These are phyloP conservation scores for Pyricularia grisea DNA, from an alignment of 2,329 filamentous ascomycete species.

Conservation along the genomic window DNA sequence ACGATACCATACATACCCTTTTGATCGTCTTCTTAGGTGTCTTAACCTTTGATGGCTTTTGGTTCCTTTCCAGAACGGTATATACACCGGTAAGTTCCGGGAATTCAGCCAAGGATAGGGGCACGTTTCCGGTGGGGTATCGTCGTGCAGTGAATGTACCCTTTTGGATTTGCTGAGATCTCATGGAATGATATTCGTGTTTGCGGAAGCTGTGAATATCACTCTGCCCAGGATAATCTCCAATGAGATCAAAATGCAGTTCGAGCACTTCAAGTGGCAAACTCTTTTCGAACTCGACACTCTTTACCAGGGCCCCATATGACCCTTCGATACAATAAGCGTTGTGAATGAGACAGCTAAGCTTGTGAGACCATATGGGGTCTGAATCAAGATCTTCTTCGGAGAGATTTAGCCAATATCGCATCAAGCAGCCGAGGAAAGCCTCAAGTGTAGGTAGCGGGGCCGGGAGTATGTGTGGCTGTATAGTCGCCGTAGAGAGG, in stretches of 20 bases:
- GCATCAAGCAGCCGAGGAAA: neutral
- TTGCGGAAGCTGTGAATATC: neutral
- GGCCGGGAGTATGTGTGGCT: neutral
- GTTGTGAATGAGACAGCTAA: neutral
- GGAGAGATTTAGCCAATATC: neutral
- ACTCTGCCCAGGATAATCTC: neutral
- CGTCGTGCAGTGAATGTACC: neutral
- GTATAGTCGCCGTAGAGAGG: neutral
- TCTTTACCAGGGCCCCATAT: neutral
- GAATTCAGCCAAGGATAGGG: neutral
- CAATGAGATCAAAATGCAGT: constrained; percentile 1
- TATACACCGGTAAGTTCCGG: neutral
- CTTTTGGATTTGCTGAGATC: neutral
- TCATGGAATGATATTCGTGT: neutral
- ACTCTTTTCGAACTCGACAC: neutral
- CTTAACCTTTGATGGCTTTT: neutral
- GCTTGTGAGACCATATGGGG: neutral
- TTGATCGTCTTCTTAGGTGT: neutral
- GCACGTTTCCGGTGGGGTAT: neutral
- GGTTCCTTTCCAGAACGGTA: neutral
- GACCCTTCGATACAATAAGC: neutral
- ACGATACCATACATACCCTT: neutral
- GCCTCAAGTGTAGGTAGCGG: neutral
- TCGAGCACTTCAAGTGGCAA: neutral
- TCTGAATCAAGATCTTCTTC: neutral